Base-by-base conservation (phyloP, 352 stramenopile species). In the Thraustochytrium striatum region DNA sequence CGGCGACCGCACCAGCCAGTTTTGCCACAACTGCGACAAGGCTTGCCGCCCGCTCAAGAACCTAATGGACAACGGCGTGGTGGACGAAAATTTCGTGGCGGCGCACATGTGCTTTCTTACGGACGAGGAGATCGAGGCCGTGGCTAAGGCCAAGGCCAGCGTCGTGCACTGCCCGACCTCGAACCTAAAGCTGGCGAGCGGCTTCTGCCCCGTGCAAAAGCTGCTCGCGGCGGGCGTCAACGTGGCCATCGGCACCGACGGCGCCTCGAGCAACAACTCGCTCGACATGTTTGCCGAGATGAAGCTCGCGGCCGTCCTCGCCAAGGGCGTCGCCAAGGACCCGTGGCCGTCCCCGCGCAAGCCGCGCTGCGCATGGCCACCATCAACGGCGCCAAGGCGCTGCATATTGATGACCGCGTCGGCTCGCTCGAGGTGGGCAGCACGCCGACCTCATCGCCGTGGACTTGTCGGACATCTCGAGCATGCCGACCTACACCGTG, bases 261-360 rank as follows among this genome's bases (percentile, higher is more conserved):
- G 88, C 16, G 88, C 89, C 2, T 87, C 89, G 11, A 93, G 88
- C 81, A 95, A 95, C 84, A 94, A 94, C 78, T 91, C 89, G 75
- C 86, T 94, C 65, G 89, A 94, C 75, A 94, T 95, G 90, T 90
- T 94, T 55, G 84, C 79, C 11, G 90, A 96, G 84, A 93, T 93
- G 87, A 94, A 93, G 83, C 82, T 94, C 59, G 89, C 89, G 5
- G 89, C 89, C 2, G 86, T 94, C n/a, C 69, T 95, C 28, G 89
- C 88, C 73, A 95, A 95, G 86, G 88, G 81, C 25, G 84, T 91
- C 68, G 87, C 87, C 16, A 86, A 89, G 32, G 62, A 91, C 87
- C 87, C 78, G 91, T 84, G 41, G 69, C 81, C 88, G 47, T 75
- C 39, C 38, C 57, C n/a, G 80, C 79, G 13, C 16, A 35, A 0